Conservation (phyloP, 1,139 yeast genomes). For the Geotrichum citri-aurantii region DNA sequence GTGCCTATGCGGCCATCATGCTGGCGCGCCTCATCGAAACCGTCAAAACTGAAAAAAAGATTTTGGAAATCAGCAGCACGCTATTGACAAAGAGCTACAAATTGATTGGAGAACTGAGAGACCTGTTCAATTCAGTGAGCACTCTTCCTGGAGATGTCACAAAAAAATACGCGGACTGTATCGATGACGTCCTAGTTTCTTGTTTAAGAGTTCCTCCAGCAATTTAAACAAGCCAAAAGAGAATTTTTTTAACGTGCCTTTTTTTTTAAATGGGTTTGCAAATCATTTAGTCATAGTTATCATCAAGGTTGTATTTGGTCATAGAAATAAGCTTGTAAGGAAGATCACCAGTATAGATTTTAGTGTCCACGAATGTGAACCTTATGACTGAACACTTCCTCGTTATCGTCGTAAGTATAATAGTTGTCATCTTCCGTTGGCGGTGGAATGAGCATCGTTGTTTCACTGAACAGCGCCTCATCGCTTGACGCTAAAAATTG, state of each 20-base stretch:
- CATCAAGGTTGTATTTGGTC: neutral
- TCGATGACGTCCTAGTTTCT: slow-evolving; percentile 17
- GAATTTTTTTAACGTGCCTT: neutral
- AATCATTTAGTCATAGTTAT: neutral
- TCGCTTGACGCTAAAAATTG: slow-evolving; percentile 36
- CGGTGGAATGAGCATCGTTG: slow-evolving; percentile 35
- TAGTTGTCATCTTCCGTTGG: slow-evolving; percentile 33
- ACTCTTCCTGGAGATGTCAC: slow-evolving; percentile 23
- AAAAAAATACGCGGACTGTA: slow-evolving; percentile 25
- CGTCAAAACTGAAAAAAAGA: slow-evolving; percentile 10
- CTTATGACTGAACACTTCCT: slow-evolving; percentile 32
- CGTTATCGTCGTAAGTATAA: slow-evolving; percentile 34
- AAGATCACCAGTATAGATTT: neutral
- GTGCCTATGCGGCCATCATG: slow-evolving; percentile 48
- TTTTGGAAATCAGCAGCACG: slow-evolving; percentile 12
- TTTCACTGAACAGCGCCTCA: slow-evolving; percentile 35
- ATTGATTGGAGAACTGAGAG: slow-evolving; percentile 5
- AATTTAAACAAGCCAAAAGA: neutral
- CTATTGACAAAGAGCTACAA: slow-evolving; percentile 13
- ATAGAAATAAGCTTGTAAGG: too few relatives aligned
- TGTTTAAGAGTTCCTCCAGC: slow-evolving; percentile 12
- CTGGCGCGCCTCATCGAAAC: slow-evolving; percentile 35
- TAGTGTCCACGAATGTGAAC: slow-evolving; percentile 20
- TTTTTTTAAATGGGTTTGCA: neutral
- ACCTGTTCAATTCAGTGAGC: slow-evolving; percentile 8